Evolutionary conservation across 805 yeast genomes (phyloP).

Genomic region (Zygotorulaspora chibaensis): DNA sequence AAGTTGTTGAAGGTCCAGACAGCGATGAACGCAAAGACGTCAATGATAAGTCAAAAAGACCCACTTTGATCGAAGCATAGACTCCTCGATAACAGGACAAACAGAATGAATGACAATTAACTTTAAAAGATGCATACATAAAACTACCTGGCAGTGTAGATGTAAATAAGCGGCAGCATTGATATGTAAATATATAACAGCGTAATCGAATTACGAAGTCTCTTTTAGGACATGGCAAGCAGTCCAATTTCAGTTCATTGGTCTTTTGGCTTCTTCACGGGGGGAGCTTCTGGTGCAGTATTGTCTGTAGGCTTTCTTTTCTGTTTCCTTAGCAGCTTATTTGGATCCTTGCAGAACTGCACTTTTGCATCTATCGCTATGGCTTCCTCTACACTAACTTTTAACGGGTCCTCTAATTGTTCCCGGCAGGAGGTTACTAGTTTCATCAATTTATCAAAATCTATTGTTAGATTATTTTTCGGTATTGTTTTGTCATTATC

Average conservation of each 20-base stretch:
- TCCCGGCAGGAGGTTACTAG: slow-evolving; percentile 48
- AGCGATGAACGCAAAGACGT: slow-evolving; percentile 43
- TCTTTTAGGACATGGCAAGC: background rate
- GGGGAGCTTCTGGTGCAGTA: background rate
- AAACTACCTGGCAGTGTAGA: slow-evolving; percentile 11
- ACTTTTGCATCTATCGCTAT: slow-evolving; percentile 59
- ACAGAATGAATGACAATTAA: background rate
- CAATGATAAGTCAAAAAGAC: slow-evolving; percentile 30
- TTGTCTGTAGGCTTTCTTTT: slow-evolving; percentile 38
- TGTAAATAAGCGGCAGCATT: slow-evolving; percentile 11
- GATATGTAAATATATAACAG: slow-evolving; percentile 8
- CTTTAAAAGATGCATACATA: slow-evolving; percentile 4
- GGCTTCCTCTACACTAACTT: slow-evolving; percentile 58
- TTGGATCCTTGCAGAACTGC: slow-evolving; percentile 60
- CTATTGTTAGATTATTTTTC: slow-evolving; percentile 8
- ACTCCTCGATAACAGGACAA: too few species aligned
- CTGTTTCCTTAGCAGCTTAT: slow-evolving; percentile 45
- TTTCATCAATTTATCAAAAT: slow-evolving; percentile 43
- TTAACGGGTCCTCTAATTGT: slow-evolving; percentile 40
- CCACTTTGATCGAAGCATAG: slow-evolving; percentile 31
- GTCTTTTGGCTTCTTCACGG: slow-evolving; percentile 1
- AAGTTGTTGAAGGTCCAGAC: slow-evolving; percentile 58
- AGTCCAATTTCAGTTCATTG: background rate
- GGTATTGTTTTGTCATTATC: slow-evolving; percentile 14
- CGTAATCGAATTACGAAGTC: slow-evolving; percentile 3